Base-by-base conservation (phyloP, 805 yeast genomes). In the Candida incommunis region DNA sequence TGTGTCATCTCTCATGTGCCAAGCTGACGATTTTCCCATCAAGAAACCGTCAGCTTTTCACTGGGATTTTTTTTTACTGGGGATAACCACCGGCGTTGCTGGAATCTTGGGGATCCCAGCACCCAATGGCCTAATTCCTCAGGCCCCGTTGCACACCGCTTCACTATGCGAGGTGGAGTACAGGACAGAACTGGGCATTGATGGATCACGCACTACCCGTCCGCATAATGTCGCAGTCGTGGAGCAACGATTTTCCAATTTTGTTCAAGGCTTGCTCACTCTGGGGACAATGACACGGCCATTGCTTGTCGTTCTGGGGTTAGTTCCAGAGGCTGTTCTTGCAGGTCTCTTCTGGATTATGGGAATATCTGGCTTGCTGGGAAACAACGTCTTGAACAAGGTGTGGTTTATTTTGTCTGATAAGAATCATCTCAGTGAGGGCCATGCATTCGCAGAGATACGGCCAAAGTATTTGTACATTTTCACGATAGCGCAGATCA, bases 81-180 rank as follows among this genome's bases (percentile, higher is more conserved):
- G 97, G 0, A 58, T 85, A 4, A 81, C 88, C 3, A 92, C 97
- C 0, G 94, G 95, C 0, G 61, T 90, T 1, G 70, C 95, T 2
- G 97, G 97, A 0, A 62, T 90, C 1, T 57, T 90, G 9, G 98
- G 97, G 0, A 70, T 92, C 2, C 98, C 97, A 0, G 87, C 96
- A 2, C 97, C 97, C 0, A 92, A 92, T 62, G 98, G 98, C 0
- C 68, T 90, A 25, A 90, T 90, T 40, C 98, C 98, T 1, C 98
- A 90, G 61, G 97, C 98, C 0, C 97, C 97, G 2, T 59, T 92
- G 27, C 98, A 90, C 54, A 87, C 97, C 0, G 74, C 72, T 37
- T 76, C 95, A 0, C 63, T 90, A 24, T 72, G 85, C 37, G 77
- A 82, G 13, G 70, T 70, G 50, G 70, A 71, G 43, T 58, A 60